These are phyloP conservation scores for Brassica napus DNA, from an alignment of 345 rosid genomes.

Conservation along the genomic window Da-Ae NC_063448.1:51021501-51022000, in stretches of 20 bases:
- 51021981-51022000: background rate
- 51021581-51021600: conserved; percentile 51
- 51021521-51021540: conserved; percentile 50
- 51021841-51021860: conserved; percentile 66
- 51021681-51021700: conserved; percentile 32
- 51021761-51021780: conserved; percentile 70
- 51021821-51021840: conserved; percentile 46
- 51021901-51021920: background rate
- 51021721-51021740: conserved; percentile 56
- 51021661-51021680: conserved; percentile 18
- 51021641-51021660: conserved; percentile 57
- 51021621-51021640: conserved; percentile 55
- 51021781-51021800: conserved; percentile 53
- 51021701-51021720: conserved; percentile 47
- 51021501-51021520: conserved; percentile 5
- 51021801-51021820: conserved; percentile 49
- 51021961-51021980: background rate
- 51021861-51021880: conserved; percentile 73
- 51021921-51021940: background rate
- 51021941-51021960: background rate
- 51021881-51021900: conserved; percentile 49
- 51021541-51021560: conserved; percentile 57
- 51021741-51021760: conserved; percentile 43
- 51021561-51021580: conserved; percentile 49
- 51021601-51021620: conserved; percentile 47